These are phyloP conservation scores for Cucurbita argyrosperma DNA, from an alignment of 306 rosid species.

Conservation along the genomic window DNA sequence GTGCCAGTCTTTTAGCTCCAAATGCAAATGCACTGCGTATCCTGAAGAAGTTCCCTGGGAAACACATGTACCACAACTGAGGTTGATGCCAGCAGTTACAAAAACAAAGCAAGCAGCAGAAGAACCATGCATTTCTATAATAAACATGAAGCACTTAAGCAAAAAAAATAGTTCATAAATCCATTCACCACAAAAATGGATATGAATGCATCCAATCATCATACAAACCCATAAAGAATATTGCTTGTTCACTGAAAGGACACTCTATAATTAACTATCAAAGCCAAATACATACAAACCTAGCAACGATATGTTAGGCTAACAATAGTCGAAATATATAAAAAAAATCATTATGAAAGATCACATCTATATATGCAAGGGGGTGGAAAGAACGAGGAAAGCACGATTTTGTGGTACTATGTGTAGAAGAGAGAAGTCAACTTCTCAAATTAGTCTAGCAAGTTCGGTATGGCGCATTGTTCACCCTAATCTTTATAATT, in stretches of 20 bases:
- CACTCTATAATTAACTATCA: background rate
- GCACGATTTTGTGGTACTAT: background rate
- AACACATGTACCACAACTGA: conserved; percentile 4
- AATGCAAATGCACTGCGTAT: conserved; percentile 97
- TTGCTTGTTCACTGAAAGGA: background rate
- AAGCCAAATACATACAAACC: background rate
- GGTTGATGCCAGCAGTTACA: background rate
- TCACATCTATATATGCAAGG: background rate
- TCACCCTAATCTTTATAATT: background rate
- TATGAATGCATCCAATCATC: background rate
- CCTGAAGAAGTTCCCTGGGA: conserved; percentile 91
- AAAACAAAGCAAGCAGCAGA: background rate
- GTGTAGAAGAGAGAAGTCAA: background rate
- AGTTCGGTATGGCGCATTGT: background rate
- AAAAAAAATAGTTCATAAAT: background rate
- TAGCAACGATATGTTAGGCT: background rate
- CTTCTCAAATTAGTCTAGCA: background rate
- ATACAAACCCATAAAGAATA: background rate
- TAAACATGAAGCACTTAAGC: background rate
- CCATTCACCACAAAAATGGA: background rate
- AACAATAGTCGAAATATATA: background rate
- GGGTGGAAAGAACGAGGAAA: background rate
- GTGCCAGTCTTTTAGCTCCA: conserved; percentile 81
- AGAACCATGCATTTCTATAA: background rate
- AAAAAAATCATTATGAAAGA: background rate